Percentiles rank a stretch among this genome's conserved stretches.
phyloP scores from a whole-genome alignment of 108 stramenopile genomes.

The Nannochloropsis oceanica region DNA sequence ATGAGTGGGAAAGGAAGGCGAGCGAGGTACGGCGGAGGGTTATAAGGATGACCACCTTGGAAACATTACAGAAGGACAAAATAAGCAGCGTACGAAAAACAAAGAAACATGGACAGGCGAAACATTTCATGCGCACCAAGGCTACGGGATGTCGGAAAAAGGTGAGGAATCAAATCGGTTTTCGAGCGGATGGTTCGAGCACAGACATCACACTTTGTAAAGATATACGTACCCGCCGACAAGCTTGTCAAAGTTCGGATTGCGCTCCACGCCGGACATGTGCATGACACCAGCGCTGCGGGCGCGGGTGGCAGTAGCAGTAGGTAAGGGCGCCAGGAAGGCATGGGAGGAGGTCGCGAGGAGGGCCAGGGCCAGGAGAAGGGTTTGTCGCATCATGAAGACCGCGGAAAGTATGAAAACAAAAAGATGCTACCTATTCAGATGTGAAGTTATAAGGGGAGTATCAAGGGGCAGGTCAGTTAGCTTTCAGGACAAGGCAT shows the following conservation, averaged over 20 bases:
- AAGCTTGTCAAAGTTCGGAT: conserved; percentile 74
- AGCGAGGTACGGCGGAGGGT: background rate
- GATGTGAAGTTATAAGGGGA: no score
- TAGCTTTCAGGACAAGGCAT: no score
- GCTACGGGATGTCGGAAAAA: background rate
- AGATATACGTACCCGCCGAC: conserved; percentile 52
- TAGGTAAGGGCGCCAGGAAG: background rate
- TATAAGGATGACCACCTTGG: background rate
- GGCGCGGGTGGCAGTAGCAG: background rate
- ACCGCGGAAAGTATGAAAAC: no score
- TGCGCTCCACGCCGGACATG: conserved; percentile 50
- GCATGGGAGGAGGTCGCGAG: background rate
- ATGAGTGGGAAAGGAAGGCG: background rate
- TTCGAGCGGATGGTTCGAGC: background rate
- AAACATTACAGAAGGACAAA: no score
- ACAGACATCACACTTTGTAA: no score
- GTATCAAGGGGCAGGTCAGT: no score
- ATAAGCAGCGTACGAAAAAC: no score
- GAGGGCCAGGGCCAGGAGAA: background rate
- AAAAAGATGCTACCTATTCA: no score
- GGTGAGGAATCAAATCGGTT: background rate
- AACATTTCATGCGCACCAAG: background rate
- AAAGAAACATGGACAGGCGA: no score
- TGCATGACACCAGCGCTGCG: background rate
- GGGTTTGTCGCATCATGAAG: background rate